A percentile compares a stretch with the other conserved stretches of the same genome.
Conservation (phyloP, 2,329 filamentous ascomycete genomes). For the Monilinia laxa region DNA sequence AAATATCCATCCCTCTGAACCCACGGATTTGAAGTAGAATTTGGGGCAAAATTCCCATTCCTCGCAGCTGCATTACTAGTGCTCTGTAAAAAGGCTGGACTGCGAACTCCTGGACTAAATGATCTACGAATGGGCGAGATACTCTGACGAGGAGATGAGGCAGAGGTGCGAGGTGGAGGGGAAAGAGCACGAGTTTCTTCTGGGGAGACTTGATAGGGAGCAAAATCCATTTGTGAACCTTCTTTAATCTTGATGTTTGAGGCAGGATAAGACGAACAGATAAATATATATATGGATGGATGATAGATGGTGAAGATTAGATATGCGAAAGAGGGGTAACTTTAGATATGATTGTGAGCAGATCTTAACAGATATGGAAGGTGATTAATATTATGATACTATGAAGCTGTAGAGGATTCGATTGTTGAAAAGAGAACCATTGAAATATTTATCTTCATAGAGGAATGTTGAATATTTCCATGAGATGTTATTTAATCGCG, state of each 20-base stretch:
- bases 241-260: background rate
- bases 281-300: background rate
- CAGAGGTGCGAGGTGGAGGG: slow-evolving; percentile 50
- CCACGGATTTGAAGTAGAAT: slow-evolving; percentile 20
- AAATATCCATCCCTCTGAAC: slow-evolving; percentile 28
- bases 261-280: background rate
- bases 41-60: slow-evolving; percentile 30
- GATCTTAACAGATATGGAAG: background rate
- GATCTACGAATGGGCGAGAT: slow-evolving; percentile 53
- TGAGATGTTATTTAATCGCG: slow-evolving; percentile 10
- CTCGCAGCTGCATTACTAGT: slow-evolving; percentile 26
- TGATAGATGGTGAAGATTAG: background rate
- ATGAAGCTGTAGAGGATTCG: no score
- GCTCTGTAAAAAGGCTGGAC: slow-evolving; percentile 35
- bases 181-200: slow-evolving; percentile 80
- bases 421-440: slow-evolving; percentile 2
- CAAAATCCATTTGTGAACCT: slow-evolving; percentile 72
- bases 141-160: slow-evolving; percentile 46
- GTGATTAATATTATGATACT: background rate
- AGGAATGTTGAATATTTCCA: slow-evolving; percentile 5
- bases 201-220: slow-evolving; percentile 92
- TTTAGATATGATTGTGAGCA: no score
- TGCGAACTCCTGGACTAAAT: slow-evolving; percentile 44
- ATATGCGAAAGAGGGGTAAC: background rate
- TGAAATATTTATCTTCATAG: background rate